Conservation (phyloP, 306 rosid species). For the Cotoneaster glaucophyllus region DNA sequence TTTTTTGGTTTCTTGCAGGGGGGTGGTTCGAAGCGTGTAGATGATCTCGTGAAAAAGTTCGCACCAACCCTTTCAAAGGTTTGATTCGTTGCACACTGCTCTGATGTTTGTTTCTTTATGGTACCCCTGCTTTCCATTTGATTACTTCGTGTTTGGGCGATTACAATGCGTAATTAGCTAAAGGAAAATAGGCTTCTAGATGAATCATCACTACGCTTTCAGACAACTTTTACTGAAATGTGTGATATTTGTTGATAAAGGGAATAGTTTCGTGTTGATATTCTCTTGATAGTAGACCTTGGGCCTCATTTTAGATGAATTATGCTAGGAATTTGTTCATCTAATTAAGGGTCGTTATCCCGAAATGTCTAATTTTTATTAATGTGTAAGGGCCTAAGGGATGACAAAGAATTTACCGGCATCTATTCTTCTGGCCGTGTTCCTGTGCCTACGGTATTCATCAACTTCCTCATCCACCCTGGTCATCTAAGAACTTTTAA, state of each 20-base stretch:
- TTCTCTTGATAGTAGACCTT: background rate
- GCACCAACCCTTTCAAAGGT: constrained; percentile 81
- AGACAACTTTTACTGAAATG: background rate
- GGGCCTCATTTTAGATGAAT: background rate
- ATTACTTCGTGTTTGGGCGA: background rate
- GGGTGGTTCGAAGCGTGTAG: constrained; percentile 54
- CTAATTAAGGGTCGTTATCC: background rate
- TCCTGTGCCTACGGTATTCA: background rate
- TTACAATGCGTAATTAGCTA: background rate
- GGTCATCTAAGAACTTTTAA: background rate
- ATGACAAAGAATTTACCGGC: background rate
- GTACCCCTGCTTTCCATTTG: background rate
- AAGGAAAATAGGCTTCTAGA: background rate
- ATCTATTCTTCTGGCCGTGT: background rate
- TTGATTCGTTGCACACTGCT: constrained; percentile 30
- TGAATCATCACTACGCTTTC: background rate
- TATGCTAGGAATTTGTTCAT: background rate
- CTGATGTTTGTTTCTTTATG: constrained; percentile 23
- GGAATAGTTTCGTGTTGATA: background rate
- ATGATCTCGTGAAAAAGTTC: constrained; percentile 55
- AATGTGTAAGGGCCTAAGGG: background rate
- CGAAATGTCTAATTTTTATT: background rate
- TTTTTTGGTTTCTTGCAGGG: constrained; percentile 38
- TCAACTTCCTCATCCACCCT: background rate
- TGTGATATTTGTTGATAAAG: background rate